Base-by-base conservation (phyloP, 108 stramenopile species). In the Mediolabrus comicus region DNA sequence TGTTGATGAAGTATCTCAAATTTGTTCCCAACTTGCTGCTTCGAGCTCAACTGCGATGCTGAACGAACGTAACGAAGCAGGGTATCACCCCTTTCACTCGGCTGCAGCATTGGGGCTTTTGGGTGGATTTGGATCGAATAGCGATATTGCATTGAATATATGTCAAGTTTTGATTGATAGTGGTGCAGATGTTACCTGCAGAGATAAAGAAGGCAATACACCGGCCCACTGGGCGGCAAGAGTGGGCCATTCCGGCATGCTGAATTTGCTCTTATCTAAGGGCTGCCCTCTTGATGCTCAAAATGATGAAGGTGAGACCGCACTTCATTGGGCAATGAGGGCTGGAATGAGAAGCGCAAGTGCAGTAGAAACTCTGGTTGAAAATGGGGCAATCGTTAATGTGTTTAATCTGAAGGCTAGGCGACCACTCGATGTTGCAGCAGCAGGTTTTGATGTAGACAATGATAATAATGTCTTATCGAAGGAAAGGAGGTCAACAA, bases 321-420 rank as follows among this genome's bases (percentile, higher is more conserved):
- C 95, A 13, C 68, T 94, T 3, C 95, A 94, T 76, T 89, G 91
- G 88, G 92, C 95, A 36, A 84, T 94, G 84, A 81, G 91, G 3
- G 69, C 90, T 9, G 92, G 92, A 26, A 36, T 60, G 25, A 54
- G 63, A 26, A 86, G 90, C 3, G 73, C 81, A 22, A 61, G 61
- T 29, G 86, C 84, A 22, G 87, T 67, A 1, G 56, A 83, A 46
- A 65, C 85, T 34, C 76, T 96, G 24, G 54, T 94, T 6, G 85
- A 89, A 56, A 86, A 88, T 67, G 86, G 86, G 29, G 88, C 92
- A 17, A 82, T 83, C 52, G 71, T 83, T 10, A 80, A 83, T 17
- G 67, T 91, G 13, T 74, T 86, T 63, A 92, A 88, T 81, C 79
- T 74, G 36, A 61, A 72, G 12, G 87, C 87, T 62, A 82, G 79